These are phyloP conservation scores for Phaeotremella skinneri DNA, from an alignment of 768 basidiomycete genomes.

Conservation along the genomic window DNA sequence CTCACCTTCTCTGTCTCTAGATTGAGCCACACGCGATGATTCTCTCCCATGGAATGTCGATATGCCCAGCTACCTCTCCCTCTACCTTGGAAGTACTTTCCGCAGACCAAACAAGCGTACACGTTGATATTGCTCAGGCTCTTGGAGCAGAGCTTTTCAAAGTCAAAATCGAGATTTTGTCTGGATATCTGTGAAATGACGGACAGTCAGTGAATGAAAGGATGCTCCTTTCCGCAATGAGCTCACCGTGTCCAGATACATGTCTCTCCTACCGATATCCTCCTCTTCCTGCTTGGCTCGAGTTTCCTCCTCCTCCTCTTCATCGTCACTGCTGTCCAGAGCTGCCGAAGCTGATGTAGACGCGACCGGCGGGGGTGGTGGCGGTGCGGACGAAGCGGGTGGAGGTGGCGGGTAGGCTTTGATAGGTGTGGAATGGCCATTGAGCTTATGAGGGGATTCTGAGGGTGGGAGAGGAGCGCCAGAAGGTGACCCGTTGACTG, in stretches of 20 bases:
- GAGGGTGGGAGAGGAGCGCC: conserved; percentile 13
- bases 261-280: conserved; percentile 62
- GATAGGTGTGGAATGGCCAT: conserved; percentile 64
- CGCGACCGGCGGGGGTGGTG: conserved; percentile 64
- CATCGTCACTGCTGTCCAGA: conserved; percentile 52
- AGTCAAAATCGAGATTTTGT: conserved; percentile 90
- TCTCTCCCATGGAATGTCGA: conserved; percentile 93
- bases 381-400: conserved; percentile 61
- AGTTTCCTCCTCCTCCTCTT: conserved; percentile 47
- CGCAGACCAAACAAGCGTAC: conserved; percentile 95
- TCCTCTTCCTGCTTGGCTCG: conserved; percentile 38
- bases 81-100: conserved; percentile 97
- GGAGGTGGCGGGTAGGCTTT: conserved; percentile 64
- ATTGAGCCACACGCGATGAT: conserved; percentile 98
- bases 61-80: conserved; percentile 93
- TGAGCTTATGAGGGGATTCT: conserved; percentile 46
- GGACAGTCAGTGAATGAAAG: neutral
- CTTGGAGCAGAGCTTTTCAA: conserved; percentile 97
- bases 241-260: conserved; percentile 89
- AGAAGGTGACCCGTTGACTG: neutral
- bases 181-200: conserved; percentile 71
- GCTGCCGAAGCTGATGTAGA: conserved; percentile 63
- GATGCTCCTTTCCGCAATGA: neutral
- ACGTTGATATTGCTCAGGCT: conserved; percentile 95
- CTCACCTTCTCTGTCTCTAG: conserved; percentile 84